Evolutionary conservation across 345 rosid genomes (phyloP).

Genomic region (Viola odorata): DNA sequence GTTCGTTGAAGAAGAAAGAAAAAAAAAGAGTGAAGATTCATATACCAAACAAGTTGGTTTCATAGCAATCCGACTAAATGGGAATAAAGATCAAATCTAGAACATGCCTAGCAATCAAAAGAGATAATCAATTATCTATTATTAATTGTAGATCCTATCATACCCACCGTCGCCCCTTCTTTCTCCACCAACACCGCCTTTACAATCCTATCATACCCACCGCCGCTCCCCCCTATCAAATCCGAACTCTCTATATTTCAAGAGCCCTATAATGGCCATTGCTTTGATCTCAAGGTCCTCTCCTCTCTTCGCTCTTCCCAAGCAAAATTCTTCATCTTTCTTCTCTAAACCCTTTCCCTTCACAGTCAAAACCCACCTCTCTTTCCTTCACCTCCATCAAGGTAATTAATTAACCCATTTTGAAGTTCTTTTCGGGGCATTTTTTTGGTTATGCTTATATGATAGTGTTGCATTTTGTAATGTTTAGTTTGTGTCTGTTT

Average conservation of each 20-base stretch:
- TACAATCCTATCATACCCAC: too few species aligned
- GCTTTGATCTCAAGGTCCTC: conserved; percentile 32
- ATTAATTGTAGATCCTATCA: too few species aligned
- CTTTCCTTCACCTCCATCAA: conserved; percentile 11
- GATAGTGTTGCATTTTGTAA: not conserved
- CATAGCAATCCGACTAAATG: too few species aligned
- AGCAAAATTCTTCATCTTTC: not conserved
- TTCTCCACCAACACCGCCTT: too few species aligned
- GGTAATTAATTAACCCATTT: conserved; percentile 23
- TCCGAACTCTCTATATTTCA: not conserved
- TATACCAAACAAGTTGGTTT: too few species aligned
- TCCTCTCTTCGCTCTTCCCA: conserved; percentile 9
- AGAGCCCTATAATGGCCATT: conserved; percentile 44
- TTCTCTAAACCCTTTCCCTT: not conserved
- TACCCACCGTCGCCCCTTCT: too few species aligned
- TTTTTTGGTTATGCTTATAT: not conserved
- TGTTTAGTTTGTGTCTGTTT: not conserved
- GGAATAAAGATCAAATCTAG: too few species aligned
- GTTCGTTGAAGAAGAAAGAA: too few species aligned
- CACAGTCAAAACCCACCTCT: conserved; percentile 1
- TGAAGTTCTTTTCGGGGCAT: not conserved
- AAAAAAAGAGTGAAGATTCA: too few species aligned
- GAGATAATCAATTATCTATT: too few species aligned
- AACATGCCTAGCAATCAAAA: too few species aligned
- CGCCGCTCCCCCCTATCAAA: too few species aligned